Conservation (phyloP, 2,329 filamentous ascomycete genomes). For the Pseudocercospora eumusae region DNA sequence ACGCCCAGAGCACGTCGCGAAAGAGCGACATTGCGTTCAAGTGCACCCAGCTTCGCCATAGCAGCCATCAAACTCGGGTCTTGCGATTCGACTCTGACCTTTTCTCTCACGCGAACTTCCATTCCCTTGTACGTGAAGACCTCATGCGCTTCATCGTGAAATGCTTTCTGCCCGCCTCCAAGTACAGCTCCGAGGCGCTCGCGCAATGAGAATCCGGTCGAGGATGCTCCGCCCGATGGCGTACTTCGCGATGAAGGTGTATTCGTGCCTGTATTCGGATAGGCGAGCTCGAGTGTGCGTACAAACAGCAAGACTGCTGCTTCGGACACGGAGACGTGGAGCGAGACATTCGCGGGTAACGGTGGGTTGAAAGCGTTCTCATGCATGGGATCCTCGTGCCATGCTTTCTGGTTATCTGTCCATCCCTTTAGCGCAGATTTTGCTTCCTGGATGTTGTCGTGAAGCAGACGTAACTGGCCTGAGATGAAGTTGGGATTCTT, state of each 20-base stretch:
- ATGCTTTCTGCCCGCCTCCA: conserved; percentile 44
- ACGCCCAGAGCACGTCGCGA: conserved; percentile 71
- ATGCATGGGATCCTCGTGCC: conserved; percentile 58
- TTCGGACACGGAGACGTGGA: conserved; percentile 63
- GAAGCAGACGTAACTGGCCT: conserved; percentile 59
- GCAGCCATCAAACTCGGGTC: conserved; percentile 84
- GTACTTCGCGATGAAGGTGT: conserved; percentile 34
- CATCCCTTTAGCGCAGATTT: conserved; percentile 59
- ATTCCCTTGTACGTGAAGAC: conserved; percentile 69
- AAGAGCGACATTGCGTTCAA: conserved; percentile 71
- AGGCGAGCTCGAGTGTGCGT: conserved; percentile 64
- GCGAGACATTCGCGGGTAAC: conserved; percentile 68
- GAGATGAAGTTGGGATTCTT: conserved; percentile 59
- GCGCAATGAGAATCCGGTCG: conserved; percentile 59
- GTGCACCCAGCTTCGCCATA: conserved; percentile 76
- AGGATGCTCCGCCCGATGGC: conserved; percentile 37
- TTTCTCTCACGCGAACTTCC: conserved; percentile 84
- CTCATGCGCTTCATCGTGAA: conserved; percentile 68
- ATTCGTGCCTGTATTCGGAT: conserved; percentile 38
- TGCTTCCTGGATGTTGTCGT: conserved; percentile 64
- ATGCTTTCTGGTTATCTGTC: conserved; percentile 53
- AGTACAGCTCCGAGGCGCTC: conserved; percentile 55
- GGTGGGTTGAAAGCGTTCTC: conserved; percentile 63
- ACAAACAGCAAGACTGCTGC: conserved; percentile 61
- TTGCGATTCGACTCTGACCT: conserved; percentile 82